Evolutionary conservation across 257 asterid species (phyloP).

Genomic region (Solanum megistacrolobum): DNA sequence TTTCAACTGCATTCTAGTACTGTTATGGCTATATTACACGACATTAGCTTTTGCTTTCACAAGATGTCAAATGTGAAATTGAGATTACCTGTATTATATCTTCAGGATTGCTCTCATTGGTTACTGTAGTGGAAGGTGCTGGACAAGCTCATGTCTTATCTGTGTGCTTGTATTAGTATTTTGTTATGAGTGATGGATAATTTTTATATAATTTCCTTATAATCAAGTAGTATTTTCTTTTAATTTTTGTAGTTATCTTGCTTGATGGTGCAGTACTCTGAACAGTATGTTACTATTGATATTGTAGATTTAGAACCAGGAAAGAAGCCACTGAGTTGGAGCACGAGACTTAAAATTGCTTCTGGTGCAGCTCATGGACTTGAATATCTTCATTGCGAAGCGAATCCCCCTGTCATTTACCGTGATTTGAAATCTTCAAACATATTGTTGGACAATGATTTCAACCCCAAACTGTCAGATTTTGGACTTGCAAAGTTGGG

Average conservation of each 20-base stretch:
- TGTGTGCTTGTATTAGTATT: not conserved
- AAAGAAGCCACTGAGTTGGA: constrained; percentile 51
- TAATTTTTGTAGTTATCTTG: not conserved
- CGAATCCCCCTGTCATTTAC: constrained; percentile 68
- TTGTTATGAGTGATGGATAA: not conserved
- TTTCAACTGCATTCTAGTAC: not conserved
- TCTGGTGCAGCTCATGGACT: constrained; percentile 68
- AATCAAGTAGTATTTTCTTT: not conserved
- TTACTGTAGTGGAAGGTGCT: not conserved
- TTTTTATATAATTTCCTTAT: not conserved
- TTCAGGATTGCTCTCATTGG: not conserved
- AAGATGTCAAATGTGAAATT: not conserved
- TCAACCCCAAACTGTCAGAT: constrained; percentile 60
- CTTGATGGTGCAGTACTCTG: not conserved
- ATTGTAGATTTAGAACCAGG: constrained; percentile 41
- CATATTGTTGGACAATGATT: constrained; percentile 48
- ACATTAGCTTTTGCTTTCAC: not conserved
- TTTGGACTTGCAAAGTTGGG: constrained; percentile 75
- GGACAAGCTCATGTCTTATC: not conserved
- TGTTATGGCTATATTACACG: not conserved
- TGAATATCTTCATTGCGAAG: constrained; percentile 51
- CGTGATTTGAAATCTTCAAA: constrained; percentile 72
- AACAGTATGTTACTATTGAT: not conserved
- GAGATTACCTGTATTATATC: not conserved
- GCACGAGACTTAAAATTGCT: constrained; percentile 53